Percentiles rank a stretch among this genome's conserved stretches.
These are phyloP conservation scores for Epicoccum sorghinum DNA, from an alignment of 2,329 filamentous ascomycete species.

Conservation along the genomic window DNA sequence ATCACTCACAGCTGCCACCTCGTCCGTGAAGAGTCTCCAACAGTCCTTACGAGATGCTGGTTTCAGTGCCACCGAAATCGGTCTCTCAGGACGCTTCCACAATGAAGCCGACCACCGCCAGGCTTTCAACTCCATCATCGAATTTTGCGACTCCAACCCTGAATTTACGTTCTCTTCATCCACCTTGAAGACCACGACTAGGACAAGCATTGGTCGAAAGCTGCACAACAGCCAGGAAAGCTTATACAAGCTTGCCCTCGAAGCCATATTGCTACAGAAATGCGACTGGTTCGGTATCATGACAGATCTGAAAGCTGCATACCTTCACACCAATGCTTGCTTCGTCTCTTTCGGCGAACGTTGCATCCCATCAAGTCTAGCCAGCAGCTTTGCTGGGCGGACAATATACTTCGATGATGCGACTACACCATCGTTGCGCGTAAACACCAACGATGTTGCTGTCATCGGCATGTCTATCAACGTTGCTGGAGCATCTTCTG, in stretches of 20 bases:
- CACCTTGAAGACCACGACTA: neutral
- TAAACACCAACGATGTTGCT: slow-evolving; percentile 15
- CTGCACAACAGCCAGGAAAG: neutral
- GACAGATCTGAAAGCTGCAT: neutral
- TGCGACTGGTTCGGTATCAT: slow-evolving; percentile 4
- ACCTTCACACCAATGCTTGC: neutral
- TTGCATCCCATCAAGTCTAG: slow-evolving; percentile 6
- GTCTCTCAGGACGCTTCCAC: slow-evolving; percentile 3
- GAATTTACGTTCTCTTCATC: neutral
- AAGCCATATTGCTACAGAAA: neutral
- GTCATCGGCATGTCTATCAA: slow-evolving; percentile 26
- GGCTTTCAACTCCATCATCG: neutral
- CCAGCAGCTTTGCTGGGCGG: neutral
- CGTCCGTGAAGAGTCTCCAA: neutral
- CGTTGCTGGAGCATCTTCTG: slow-evolving; percentile 17
- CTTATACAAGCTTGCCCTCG: neutral
- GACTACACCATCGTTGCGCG: neutral
- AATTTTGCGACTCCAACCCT: neutral
- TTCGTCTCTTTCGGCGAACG: slow-evolving; percentile 5
- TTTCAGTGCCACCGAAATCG: neutral
- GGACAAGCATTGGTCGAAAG: neutral
- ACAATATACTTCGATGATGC: neutral
- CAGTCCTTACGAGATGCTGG: neutral
- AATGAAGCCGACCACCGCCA: neutral
- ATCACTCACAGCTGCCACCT: neutral